A percentile compares a stretch with the other conserved stretches of the same genome.
These are phyloP conservation scores for Aschersonia sp. DNA, from an alignment of 2,329 filamentous ascomycete genomes.

Conservation along the genomic window DNA sequence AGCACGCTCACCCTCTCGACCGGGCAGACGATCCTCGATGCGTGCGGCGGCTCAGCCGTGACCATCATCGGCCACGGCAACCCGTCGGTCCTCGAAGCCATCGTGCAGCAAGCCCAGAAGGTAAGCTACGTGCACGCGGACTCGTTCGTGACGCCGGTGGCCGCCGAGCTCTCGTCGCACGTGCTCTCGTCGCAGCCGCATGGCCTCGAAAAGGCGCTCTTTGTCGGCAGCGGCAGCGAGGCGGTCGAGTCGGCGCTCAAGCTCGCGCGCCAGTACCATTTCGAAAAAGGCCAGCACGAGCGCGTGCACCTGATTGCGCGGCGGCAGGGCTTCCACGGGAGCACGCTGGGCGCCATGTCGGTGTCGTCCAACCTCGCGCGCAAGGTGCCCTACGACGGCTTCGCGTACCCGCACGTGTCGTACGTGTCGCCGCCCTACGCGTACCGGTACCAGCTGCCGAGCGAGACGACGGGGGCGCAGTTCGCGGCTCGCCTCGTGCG, in stretches of 20 bases:
- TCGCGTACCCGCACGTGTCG: slow-evolving; percentile 11
- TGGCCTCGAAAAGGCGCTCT: slow-evolving; percentile 11
- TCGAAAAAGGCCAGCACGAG: slow-evolving; percentile 21
- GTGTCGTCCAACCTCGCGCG: slow-evolving; percentile 16
- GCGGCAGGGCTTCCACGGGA: slow-evolving; percentile 33
- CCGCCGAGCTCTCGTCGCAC: slow-evolving; percentile 14
- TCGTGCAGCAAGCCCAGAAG: slow-evolving; percentile 36
- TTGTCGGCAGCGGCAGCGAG: slow-evolving; percentile 13
- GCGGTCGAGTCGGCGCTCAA: slow-evolving; percentile 33
- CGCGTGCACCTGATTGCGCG: slow-evolving; percentile 27
- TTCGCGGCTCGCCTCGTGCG: slow-evolving; percentile 24
- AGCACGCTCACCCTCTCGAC: slow-evolving; percentile 6
- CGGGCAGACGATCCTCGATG: neutral
- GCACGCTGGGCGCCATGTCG: slow-evolving; percentile 30
- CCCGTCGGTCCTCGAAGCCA: slow-evolving; percentile 36
- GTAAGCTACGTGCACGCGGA: slow-evolving; percentile 14
- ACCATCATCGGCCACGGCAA: slow-evolving; percentile 49
- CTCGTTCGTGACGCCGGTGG: slow-evolving; percentile 10
- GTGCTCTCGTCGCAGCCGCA: slow-evolving; percentile 10
- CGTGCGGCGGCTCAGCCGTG: slow-evolving; percentile 28
- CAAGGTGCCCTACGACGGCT: slow-evolving; percentile 13
- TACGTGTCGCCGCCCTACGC: slow-evolving; percentile 11
- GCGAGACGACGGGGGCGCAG: slow-evolving; percentile 20
- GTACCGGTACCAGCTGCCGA: slow-evolving; percentile 1
- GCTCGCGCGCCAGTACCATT: slow-evolving; percentile 31